Evolutionary conservation across 176 grass and related monocot genomes (phyloP).

Genomic region (Elaeis guineensis): DNA sequence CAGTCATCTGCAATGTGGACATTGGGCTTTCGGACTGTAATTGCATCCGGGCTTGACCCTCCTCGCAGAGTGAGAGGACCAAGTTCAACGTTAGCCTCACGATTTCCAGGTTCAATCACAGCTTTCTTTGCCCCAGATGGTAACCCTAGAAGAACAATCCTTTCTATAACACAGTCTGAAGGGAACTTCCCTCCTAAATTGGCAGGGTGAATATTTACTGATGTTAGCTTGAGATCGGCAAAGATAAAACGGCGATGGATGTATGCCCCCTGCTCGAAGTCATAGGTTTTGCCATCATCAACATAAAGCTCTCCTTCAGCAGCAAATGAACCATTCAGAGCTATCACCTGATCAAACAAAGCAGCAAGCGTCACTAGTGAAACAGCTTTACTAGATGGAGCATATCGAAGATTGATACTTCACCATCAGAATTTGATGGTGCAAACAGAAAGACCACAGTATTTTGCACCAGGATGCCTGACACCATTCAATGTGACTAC

Average conservation of each 20-base stretch:
- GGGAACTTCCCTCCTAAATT: slow-evolving; percentile 46
- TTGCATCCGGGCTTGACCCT: slow-evolving; percentile 39
- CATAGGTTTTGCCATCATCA: slow-evolving; percentile 87
- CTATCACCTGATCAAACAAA: slow-evolving; percentile 53
- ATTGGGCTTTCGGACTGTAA: slow-evolving; percentile 70
- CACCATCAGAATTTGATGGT: too few species aligned
- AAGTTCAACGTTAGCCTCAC: slow-evolving; percentile 46
- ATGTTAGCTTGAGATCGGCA: slow-evolving; percentile 63
- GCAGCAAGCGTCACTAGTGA: not conserved
- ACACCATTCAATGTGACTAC: too few species aligned
- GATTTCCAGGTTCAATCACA: slow-evolving; percentile 63
- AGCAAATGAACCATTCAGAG: slow-evolving; percentile 63
- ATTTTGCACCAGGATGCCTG: too few species aligned
- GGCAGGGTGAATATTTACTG: slow-evolving; percentile 34
- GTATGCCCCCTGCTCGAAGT: slow-evolving; percentile 77
- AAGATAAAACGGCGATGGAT: slow-evolving; percentile 79
- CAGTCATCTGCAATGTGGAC: slow-evolving; percentile 64
- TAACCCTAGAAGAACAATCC: slow-evolving; percentile 72
- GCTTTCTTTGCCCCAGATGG: slow-evolving; percentile 62
- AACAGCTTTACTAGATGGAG: not conserved
- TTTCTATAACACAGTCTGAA: slow-evolving; percentile 58
- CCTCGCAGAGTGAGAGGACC: slow-evolving; percentile 63
- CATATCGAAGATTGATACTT: too few species aligned
- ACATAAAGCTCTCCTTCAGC: slow-evolving; percentile 93
- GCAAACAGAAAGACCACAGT: too few species aligned